Base-by-base conservation (phyloP, 1,284 basidiomycete genomes). In the Rhodotorula sp. region DNA sequence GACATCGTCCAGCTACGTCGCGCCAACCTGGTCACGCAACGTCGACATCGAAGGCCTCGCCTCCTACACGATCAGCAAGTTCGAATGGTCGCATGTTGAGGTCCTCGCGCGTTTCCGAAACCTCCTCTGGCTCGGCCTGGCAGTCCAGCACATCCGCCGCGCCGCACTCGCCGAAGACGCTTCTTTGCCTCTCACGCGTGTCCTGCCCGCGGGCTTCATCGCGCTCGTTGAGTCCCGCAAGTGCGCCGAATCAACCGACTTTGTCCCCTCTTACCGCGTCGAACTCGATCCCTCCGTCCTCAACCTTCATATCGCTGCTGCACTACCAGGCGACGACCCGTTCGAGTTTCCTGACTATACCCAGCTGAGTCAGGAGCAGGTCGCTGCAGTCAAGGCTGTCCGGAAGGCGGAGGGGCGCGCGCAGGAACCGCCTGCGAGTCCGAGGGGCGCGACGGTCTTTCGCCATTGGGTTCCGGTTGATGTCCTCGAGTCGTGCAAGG, bases 31-130 rank as follows among this genome's bases (percentile, higher is more conserved):
- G 71, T 47, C 55, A 15, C 11, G 39, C 13, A 39, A 47, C 8
- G 32, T 72, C 49, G 65, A 74, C 52, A 4, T 76, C 15, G 46
- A 34, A 11, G 59, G 64, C 1, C 48, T 77, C 24, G 64, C 72
- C 4, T 22, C 11, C 20, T 73, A 63, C 58, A 58, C 62, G 27
- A 59, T 55, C n/a, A 32, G 52, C n/a, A 62, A 44, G 54, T 77
- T 77, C 57, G 68, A 76, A 34, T 77, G 64, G 66, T 49, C 59
- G 17, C 46, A 74, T 54, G 65, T 64, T 15, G 71, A 75, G 32
- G 48, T 74, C 15, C 22, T 20, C 5, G 19, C 32, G 17, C 53
- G 55, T 11, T 36, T 68, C 39, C 44, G 67, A 0, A 69, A 53
- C 58, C 47, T 51, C 29, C 24, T 72, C 22, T 74, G 62, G 62